Evolutionary conservation across 2,329 filamentous ascomycete species (phyloP).

Genomic region (Calonectria hawksworthii): DNA sequence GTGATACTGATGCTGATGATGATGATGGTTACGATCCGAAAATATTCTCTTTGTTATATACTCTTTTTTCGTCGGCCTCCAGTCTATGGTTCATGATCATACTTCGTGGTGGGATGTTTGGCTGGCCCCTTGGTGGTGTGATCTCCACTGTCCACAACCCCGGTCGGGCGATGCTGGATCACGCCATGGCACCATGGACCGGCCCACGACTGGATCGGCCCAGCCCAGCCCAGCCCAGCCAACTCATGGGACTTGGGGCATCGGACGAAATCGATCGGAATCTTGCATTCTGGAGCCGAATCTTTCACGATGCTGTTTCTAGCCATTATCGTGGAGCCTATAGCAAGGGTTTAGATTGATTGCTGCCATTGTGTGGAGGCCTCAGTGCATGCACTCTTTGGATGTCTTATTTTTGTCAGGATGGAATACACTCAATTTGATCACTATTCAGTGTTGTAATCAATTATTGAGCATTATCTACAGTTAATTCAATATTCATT

Average conservation of each 20-base stretch:
- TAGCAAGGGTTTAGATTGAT: background rate
- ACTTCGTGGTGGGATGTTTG: background rate
- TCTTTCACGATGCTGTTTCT: background rate
- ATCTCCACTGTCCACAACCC: background rate
- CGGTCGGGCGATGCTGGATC: background rate
- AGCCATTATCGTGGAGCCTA: background rate
- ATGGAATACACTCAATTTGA: background rate
- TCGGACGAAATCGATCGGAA: background rate
- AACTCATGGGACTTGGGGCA: background rate
- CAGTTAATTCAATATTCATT: background rate
- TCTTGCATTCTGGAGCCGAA: background rate
- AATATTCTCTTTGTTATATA: background rate
- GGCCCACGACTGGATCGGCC: background rate
- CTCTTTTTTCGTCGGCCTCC: background rate
- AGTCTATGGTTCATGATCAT: background rate
- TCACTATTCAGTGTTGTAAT: no score
- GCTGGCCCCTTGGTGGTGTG: background rate
- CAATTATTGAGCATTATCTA: background rate
- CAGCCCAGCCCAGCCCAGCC: background rate
- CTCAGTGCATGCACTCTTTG: background rate
- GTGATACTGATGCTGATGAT: slow-evolving; percentile 4
- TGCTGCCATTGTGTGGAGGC: background rate
- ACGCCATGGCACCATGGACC: background rate
- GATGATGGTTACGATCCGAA: background rate
- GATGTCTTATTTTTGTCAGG: background rate